These are phyloP conservation scores for Neostapfia colusana DNA, from an alignment of 176 grass and related monocot species.

Conservation along the genomic window DNA sequence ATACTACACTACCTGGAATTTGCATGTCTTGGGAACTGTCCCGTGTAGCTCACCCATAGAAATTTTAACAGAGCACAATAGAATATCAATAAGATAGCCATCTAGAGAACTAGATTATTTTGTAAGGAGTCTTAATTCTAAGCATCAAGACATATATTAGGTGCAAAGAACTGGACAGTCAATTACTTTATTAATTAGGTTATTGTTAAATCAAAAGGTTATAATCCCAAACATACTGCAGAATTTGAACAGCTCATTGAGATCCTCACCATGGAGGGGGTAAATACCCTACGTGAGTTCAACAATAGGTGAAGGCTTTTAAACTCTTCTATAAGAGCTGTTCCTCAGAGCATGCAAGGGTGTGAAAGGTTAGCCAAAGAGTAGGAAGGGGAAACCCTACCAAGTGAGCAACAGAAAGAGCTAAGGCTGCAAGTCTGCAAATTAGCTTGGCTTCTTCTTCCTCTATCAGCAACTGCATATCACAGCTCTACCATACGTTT, in stretches of 20 bases:
- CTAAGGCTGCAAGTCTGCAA: conserved; percentile 2
- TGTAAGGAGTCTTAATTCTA: conserved; percentile 39
- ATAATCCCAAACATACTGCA: conserved; percentile 47
- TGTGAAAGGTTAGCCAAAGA: conserved; percentile 31
- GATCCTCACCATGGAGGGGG: conserved; percentile 45
- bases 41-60: conserved; percentile 43
- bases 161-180: background rate
- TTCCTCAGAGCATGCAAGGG: conserved; percentile 30
- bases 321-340: conserved; percentile 59
- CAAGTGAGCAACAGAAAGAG: conserved; percentile 38
- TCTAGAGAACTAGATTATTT: conserved; percentile 37
- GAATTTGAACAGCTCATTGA: conserved; percentile 45
- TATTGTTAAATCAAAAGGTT: conserved; percentile 38
- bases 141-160: conserved; percentile 47
- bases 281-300: conserved; percentile 43
- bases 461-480: conserved; percentile 33
- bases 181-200: conserved; percentile 39
- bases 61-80: conserved; percentile 57
- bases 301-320: conserved; percentile 38
- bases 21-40: conserved; percentile 66
- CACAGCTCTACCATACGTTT: conserved; percentile 24
- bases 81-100: conserved; percentile 42
- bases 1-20: conserved; percentile 51
- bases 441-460: conserved; percentile 8
- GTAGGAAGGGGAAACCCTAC: conserved; percentile 41